These are phyloP conservation scores for Candida morakotiae DNA, from an alignment of 805 yeast species.

Conservation along the genomic window DNA sequence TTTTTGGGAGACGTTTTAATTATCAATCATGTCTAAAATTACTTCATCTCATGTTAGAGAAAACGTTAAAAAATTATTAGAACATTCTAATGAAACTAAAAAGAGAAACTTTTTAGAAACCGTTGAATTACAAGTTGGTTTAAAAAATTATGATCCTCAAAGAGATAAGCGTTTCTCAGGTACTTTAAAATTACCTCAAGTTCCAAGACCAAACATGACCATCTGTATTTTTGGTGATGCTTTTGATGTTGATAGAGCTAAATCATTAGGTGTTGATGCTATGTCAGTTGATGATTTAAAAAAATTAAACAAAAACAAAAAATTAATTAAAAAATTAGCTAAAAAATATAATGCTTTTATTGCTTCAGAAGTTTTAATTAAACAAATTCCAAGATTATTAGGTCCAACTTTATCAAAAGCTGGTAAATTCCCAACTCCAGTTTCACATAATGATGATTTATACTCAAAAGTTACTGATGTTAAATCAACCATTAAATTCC, in stretches of 20 bases:
- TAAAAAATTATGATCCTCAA: slow-evolving; percentile 99
- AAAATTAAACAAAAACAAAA: slow-evolving; percentile 99
- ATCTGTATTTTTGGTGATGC: slow-evolving; percentile 99
- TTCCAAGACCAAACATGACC: slow-evolving; percentile 99
- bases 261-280: slow-evolving; percentile 98
- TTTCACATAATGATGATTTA: slow-evolving; percentile 98
- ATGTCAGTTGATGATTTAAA: slow-evolving; percentile 99
- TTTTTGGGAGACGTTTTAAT: slow-evolving; percentile 71
- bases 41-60: slow-evolving; percentile 93
- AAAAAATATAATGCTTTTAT: slow-evolving; percentile 99
- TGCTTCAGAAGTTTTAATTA: slow-evolving; percentile 98
- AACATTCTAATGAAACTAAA: slow-evolving; percentile 89
- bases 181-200: slow-evolving; percentile 94
- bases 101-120: slow-evolving; percentile 99
- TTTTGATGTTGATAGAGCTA: slow-evolving; percentile 99
- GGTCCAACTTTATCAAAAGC: slow-evolving; percentile 99
- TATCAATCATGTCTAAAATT: slow-evolving; percentile 73
- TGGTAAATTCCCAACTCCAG: slow-evolving; percentile 99
- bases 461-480: slow-evolving; percentile 95
- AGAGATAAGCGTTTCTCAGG: slow-evolving; percentile 99
- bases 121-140: slow-evolving; percentile 98
- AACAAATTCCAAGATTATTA: slow-evolving; percentile 99
- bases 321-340: slow-evolving; percentile 98
- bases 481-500: slow-evolving; percentile 99
- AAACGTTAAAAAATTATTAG: slow-evolving; percentile 88